Percentiles rank a stretch among this genome's conserved stretches.
These are phyloP conservation scores for Zea luxurians DNA, from an alignment of 176 grass and related monocot species.

Conservation along the genomic window DNA sequence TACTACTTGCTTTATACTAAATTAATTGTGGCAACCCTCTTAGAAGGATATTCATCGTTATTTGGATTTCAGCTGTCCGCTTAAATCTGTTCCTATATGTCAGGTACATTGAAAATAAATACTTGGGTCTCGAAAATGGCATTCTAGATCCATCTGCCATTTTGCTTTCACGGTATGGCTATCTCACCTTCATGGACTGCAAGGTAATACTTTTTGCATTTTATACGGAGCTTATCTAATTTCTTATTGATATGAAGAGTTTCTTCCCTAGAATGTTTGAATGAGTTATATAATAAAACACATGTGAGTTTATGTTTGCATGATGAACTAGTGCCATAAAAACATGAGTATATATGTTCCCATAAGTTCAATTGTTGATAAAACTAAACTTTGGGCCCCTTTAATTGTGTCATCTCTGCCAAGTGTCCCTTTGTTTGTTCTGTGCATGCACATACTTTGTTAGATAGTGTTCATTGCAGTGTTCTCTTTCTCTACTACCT, in stretches of 20 bases:
- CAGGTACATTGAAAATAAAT: constrained; percentile 93
- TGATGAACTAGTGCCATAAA: neutral
- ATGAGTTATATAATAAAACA: constrained; percentile 18
- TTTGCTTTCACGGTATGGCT: constrained; percentile 76
- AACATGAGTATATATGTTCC: neutral
- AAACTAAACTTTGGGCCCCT: neutral
- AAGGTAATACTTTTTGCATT: constrained; percentile 54
- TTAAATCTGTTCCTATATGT: constrained; percentile 23
- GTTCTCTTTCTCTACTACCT: neutral
- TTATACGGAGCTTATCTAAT: constrained; percentile 30
- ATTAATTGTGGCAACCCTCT: neutral
- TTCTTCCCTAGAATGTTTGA: neutral
- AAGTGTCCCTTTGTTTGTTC: constrained; percentile 1
- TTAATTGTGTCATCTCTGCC: constrained; percentile 15
- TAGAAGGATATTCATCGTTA: neutral
- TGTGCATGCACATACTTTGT: neutral
- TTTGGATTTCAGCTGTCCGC: neutral
- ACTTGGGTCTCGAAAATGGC: constrained; percentile 86
- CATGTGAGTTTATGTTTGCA: neutral
- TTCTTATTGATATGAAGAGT: neutral
- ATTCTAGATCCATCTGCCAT: constrained; percentile 95
- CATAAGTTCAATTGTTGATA: constrained; percentile 9
- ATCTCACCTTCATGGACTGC: constrained; percentile 93
- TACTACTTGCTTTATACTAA: neutral
- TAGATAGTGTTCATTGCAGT: constrained; percentile 23